Conservation (phyloP, 2,329 filamentous ascomycete species). For the Penicillium sp. region DNA sequence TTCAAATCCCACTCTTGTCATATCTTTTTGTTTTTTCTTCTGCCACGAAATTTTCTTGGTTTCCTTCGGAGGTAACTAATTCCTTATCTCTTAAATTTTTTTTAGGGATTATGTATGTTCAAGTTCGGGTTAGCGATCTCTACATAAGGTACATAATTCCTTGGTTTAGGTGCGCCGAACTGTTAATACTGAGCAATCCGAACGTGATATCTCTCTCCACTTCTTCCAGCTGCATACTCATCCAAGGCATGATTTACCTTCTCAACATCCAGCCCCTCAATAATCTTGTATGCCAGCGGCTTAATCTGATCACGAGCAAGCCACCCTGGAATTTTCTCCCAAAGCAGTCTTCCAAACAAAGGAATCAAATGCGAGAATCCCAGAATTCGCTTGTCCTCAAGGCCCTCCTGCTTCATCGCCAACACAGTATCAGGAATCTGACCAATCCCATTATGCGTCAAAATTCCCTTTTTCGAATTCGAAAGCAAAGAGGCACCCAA, state of each 20-base stretch:
- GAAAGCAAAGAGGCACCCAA: constrained; percentile 38
- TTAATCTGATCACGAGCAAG: constrained; percentile 33
- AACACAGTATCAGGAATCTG: constrained; percentile 29
- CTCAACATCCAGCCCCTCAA: constrained; percentile 34
- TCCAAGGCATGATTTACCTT: constrained; percentile 42
- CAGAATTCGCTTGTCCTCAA: constrained; percentile 28
- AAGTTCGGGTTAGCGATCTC: too few species aligned
- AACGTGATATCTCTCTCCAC: constrained; percentile 1
- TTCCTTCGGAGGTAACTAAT: too few species aligned
- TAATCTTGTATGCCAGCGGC: constrained; percentile 30
- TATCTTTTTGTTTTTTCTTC: constrained; percentile 2
- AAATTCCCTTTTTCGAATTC: constrained; percentile 33
- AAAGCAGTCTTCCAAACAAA: constrained; percentile 33
- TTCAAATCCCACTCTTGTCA: constrained; percentile 26
- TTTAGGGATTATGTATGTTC: too few species aligned
- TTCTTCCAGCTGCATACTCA: constrained; percentile 25
- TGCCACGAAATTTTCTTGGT: too few species aligned
- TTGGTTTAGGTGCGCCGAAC: too few species aligned
- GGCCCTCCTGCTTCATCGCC: constrained; percentile 33
- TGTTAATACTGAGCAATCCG: background rate
- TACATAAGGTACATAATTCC: too few species aligned
- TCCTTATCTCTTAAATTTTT: too few species aligned
- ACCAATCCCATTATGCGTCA: constrained; percentile 25
- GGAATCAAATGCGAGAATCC: constrained; percentile 28
- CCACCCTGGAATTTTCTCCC: constrained; percentile 31